Conservation (phyloP, 192 early-diverging fungal genomes). For the Podochytrium sp. region DNA sequence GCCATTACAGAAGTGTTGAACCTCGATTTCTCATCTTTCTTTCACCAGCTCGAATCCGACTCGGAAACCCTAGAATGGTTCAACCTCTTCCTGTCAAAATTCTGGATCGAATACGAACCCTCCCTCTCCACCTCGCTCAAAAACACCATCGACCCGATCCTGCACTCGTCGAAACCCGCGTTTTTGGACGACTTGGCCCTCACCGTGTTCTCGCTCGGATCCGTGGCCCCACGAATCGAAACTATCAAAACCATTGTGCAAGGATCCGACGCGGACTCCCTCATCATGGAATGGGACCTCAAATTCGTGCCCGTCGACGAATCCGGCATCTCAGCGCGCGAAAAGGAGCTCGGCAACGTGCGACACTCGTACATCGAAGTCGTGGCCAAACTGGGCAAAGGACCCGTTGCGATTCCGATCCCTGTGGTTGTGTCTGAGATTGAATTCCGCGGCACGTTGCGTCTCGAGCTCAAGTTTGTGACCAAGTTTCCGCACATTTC, state of each 20-base stretch:
- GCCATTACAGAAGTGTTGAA: background rate
- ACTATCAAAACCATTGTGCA: constrained; percentile 39
- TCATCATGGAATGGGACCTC: constrained; percentile 90
- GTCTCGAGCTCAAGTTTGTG: constrained; percentile 84
- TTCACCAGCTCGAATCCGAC: constrained; percentile 25
- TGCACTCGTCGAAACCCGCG: constrained; percentile 60
- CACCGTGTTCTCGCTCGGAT: constrained; percentile 54
- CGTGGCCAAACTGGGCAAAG: constrained; percentile 81
- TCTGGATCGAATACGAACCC: constrained; percentile 94
- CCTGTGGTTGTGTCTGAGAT: constrained; percentile 86
- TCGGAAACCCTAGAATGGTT: constrained; percentile 85
- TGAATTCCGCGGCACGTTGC: constrained; percentile 70
- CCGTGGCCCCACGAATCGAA: constrained; percentile 51
- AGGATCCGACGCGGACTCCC: constrained; percentile 39
- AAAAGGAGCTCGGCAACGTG: constrained; percentile 46
- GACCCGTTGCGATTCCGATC: constrained; percentile 81
- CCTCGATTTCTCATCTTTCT: background rate
- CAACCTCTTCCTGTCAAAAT: constrained; percentile 80
- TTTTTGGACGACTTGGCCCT: constrained; percentile 45
- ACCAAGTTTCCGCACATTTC: constrained; percentile 87
- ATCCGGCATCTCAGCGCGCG: constrained; percentile 43
- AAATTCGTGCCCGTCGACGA: constrained; percentile 85
- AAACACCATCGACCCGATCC: constrained; percentile 69
- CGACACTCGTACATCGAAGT: constrained; percentile 86
- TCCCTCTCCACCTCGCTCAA: constrained; percentile 76